Evolutionary conservation across 495 filamentous ascomycete species (phyloP).

Genomic region (Amorphotheca resinae): DNA sequence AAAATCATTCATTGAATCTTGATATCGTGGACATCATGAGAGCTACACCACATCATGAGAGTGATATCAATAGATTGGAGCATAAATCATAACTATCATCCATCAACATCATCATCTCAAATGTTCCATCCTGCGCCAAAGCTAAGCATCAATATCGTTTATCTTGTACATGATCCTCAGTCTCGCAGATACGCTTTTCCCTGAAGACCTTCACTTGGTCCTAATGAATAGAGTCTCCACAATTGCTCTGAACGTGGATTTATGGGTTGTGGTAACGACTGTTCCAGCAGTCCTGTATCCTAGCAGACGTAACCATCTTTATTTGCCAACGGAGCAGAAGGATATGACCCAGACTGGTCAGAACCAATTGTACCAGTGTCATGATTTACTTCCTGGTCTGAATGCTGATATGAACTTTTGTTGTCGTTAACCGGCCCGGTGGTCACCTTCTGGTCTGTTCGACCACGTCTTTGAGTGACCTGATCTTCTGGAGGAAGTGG

Average conservation of each 20-base stretch:
- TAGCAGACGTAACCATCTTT: neutral
- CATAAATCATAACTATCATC: too few species aligned
- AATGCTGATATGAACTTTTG: conserved; percentile 5
- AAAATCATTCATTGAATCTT: too few species aligned
- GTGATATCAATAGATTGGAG: too few species aligned
- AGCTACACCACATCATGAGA: too few species aligned
- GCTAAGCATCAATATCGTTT: too few species aligned
- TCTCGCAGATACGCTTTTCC: neutral
- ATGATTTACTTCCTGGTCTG: neutral
- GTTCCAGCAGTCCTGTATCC: neutral
- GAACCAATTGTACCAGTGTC: conserved; percentile 1
- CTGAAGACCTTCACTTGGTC: neutral
- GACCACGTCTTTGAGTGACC: conserved; percentile 9
- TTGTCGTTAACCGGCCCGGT: conserved; percentile 1
- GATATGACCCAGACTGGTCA: neutral
- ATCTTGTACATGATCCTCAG: too few species aligned
- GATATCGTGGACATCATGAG: too few species aligned
- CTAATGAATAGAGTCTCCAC: neutral
- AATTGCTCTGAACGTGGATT: neutral
- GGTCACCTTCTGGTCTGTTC: conserved; percentile 1
- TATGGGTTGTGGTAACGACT: neutral
- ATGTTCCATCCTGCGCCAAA: too few species aligned
- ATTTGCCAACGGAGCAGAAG: neutral
- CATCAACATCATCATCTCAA: too few species aligned
- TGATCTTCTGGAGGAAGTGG: conserved; percentile 14